phyloP scores from a whole-genome alignment of 1,284 basidiomycete species.

The Leccinum angustisporum region DNA sequence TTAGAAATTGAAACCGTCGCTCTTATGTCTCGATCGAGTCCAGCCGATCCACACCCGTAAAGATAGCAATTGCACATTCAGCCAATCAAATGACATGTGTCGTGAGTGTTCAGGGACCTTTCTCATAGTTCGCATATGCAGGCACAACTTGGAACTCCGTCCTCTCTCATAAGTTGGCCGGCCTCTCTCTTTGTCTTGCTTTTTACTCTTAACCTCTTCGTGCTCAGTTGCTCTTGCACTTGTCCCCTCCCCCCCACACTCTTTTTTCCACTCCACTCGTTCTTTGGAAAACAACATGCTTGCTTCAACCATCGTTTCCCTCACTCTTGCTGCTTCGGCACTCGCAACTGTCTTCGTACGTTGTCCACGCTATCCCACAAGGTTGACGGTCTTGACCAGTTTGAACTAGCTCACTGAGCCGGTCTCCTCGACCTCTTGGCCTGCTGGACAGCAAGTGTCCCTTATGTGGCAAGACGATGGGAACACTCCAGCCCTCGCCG shows the following conservation, averaged over 20 bases:
- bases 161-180: conserved; percentile 2
- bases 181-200: background rate
- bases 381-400: conserved; percentile 2
- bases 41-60: background rate
- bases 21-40: background rate
- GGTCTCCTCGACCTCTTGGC: conserved; percentile 48
- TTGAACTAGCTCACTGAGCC: conserved; percentile 58
- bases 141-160: conserved; percentile 28
- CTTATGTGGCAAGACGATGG: conserved; percentile 74
- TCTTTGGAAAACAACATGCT: conserved; percentile 44
- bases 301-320: conserved; percentile 46
- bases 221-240: conserved; percentile 6
- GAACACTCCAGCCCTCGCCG: conserved; percentile 48
- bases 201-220: background rate
- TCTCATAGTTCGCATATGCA: background rate
- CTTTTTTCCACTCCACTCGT: conserved; percentile 16
- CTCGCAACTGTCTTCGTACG: conserved; percentile 62
- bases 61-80: background rate
- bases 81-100: background rate
- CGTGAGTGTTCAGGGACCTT: background rate
- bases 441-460: conserved; percentile 58
- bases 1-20: background rate
- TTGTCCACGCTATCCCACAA: conserved; percentile 14
- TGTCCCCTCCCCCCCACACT: conserved; percentile 8
- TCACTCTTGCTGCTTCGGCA: conserved; percentile 54